These are phyloP conservation scores for Myxozyma lipomycoides DNA, from an alignment of 805 yeast genomes.

Conservation along the genomic window DNA sequence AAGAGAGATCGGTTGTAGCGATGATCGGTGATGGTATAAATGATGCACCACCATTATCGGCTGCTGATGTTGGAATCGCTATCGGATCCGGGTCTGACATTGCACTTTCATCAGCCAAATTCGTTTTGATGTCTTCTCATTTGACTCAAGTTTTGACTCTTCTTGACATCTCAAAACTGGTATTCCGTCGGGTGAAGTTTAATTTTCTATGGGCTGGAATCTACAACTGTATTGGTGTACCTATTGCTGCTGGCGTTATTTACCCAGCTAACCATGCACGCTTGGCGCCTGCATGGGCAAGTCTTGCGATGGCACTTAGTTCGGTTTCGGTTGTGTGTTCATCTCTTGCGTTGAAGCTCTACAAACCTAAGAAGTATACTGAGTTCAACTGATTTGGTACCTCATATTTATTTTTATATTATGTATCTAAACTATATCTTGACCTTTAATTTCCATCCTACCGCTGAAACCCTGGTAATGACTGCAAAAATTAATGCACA, in stretches of 20 bases:
- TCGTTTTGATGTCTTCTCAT: constrained; percentile 56
- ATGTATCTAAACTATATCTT: background rate
- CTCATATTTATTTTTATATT: background rate
- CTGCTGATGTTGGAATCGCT: constrained; percentile 75
- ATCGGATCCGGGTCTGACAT: constrained; percentile 72
- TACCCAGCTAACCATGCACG: constrained; percentile 67
- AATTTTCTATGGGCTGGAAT: constrained; percentile 85
- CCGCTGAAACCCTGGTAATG: constrained; percentile 3
- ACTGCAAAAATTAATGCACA: constrained; percentile 6
- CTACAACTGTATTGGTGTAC: constrained; percentile 81
- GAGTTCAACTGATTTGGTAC: background rate
- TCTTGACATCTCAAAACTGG: constrained; percentile 61
- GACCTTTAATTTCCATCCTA: constrained; percentile 1
- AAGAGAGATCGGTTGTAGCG: constrained; percentile 47
- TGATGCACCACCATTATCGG: constrained; percentile 74
- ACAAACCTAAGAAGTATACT: constrained; percentile 26
- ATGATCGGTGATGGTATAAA: constrained; percentile 85
- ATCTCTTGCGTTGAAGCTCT: constrained; percentile 65
- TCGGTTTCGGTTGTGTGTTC: constrained; percentile 83
- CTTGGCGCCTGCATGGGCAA: constrained; percentile 84
- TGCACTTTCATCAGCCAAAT: constrained; percentile 70
- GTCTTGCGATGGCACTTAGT: constrained; percentile 88
- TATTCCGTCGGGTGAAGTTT: constrained; percentile 68
- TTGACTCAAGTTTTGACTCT: constrained; percentile 51
- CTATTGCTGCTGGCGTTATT: constrained; percentile 90